Evolutionary conservation across 2,329 filamentous ascomycete genomes (phyloP), one percentile per base, ranked within the genome.

Genomic region (Colletotrichum godetiae): DNA sequence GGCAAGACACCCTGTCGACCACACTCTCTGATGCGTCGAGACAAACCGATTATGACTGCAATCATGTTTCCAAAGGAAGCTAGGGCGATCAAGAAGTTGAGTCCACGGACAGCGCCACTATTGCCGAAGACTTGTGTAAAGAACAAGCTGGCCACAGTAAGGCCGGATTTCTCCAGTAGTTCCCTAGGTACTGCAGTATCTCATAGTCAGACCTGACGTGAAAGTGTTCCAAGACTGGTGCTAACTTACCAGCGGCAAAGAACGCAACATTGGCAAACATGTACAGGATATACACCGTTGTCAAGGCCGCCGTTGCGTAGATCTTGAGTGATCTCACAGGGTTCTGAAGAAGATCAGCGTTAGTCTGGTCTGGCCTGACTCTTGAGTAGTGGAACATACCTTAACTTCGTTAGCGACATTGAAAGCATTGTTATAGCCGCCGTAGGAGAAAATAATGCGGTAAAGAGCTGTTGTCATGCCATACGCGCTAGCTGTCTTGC

Each of bases 1-100:
- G 90, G 90, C 1, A 92, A 82, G 0, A 91, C 88, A 5, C 90
- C 90, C 81, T 91, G 89, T 72, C 88, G 86, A 49, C 89, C 90
- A 71, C 88, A 90, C 77, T 92, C 90, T 22, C 90, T 85, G 35
- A 92, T 87, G 73, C 89, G 79, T 5, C 90, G 83, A 0, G 89
- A 90, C 2, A 84, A 80, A 0, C 88, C 88, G 42, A 92, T 83
- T 6, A 90, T 77, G 0, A 90, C 86, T 2, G 86, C 88, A 12
- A 91, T 78, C 12, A 92, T 79, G 46, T 91, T 92, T 0, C 90
- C 89, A 69, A 90, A 91, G 0, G 89, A 86, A 73, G 86, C 88
- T 1, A 91, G 77, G 1, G 87, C 83, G 13, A 91, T 88, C 0
- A 90, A 82, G 6, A 91, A 85, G 74, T 91, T 91, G 19, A 92